phyloP scores from a whole-genome alignment of 139 green algal species.

The Chlamydomonas sp. region DNA sequence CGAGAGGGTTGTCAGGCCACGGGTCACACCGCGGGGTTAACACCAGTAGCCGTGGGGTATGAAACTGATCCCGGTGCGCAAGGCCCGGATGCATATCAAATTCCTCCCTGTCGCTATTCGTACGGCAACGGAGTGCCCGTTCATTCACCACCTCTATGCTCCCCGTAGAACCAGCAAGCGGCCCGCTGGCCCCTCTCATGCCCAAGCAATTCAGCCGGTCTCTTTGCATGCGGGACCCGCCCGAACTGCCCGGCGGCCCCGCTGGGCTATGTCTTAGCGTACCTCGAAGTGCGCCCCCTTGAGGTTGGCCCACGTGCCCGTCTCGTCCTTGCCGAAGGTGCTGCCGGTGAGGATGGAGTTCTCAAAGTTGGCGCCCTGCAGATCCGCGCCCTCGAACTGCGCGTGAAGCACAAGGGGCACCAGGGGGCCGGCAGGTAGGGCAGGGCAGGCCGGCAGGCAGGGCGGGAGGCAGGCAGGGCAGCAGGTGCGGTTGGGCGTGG shows the following conservation, averaged over 20 bases:
- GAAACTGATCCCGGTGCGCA: no score
- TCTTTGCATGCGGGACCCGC: background rate
- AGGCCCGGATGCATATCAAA: no score
- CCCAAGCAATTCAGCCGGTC: background rate
- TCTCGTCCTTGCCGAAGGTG: slow-evolving; percentile 47
- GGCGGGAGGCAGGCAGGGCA: background rate
- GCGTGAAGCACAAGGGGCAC: background rate
- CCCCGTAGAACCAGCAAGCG: no score
- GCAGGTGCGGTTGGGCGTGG: background rate
- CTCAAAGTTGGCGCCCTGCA: slow-evolving; percentile 68
- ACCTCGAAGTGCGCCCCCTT: slow-evolving; percentile 62
- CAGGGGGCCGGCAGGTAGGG: no score
- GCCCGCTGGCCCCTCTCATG: no score
- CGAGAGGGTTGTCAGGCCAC: background rate
- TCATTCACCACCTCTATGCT: no score
- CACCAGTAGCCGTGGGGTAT: no score
- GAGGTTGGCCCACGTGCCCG: slow-evolving; percentile 51
- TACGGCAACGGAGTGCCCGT: no score
- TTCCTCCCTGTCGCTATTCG: no score
- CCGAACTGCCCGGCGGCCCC: background rate
- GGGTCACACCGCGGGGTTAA: no score
- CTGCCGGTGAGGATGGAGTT: slow-evolving; percentile 63
- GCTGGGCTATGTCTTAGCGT: background rate
- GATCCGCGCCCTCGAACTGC: slow-evolving; percentile 67
- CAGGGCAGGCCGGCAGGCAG: no score